phyloP scores from a whole-genome alignment of 176 grass and related monocot species.

The Miscanthus lutarioriparius region DNA sequence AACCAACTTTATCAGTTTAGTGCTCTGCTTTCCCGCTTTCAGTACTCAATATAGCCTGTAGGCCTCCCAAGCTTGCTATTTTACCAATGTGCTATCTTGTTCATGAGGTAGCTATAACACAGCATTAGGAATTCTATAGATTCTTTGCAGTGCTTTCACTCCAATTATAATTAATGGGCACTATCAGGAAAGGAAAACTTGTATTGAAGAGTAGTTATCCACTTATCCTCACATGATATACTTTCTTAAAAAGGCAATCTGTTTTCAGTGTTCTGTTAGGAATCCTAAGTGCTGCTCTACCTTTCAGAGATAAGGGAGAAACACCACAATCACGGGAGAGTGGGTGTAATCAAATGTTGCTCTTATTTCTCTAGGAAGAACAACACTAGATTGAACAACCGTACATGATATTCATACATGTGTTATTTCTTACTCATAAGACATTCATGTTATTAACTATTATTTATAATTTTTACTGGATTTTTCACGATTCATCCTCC shows the following conservation, averaged over 20 bases:
- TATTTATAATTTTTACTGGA: neutral
- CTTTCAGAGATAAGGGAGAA: neutral
- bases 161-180: neutral
- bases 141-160: neutral
- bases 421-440: neutral
- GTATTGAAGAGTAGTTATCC: neutral
- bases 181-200: neutral
- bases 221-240: neutral
- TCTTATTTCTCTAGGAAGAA: conserved; percentile 3
- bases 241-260: neutral
- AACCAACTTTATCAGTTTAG: neutral
- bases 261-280: neutral
- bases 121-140: neutral
- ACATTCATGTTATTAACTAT: neutral
- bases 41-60: neutral
- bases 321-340: neutral
- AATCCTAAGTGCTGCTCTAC: neutral
- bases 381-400: neutral
- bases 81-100: neutral
- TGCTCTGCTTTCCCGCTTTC: neutral
- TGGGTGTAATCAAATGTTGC: neutral
- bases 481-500: conserved; percentile 8
- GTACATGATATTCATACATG: neutral
- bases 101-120: neutral
- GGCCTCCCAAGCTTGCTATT: neutral